Conservation (phyloP, 148 eudicot species). For the Camellia japonica region DNA sequence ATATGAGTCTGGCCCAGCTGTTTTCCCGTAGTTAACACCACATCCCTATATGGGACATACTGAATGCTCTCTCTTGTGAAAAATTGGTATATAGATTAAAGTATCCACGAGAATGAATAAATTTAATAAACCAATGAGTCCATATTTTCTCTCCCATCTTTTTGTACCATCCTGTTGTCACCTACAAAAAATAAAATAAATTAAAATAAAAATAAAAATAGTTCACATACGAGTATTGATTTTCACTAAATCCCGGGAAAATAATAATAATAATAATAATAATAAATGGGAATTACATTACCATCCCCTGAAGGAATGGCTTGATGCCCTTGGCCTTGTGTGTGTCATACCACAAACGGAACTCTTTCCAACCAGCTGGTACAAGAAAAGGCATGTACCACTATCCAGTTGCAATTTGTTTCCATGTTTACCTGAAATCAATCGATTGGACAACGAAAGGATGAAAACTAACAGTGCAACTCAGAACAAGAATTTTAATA, state of each 20-base stretch:
- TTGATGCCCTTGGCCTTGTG: constrained; percentile 81
- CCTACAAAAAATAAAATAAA: constrained; percentile 44
- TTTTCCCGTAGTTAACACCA: constrained; percentile 85
- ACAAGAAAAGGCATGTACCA: constrained; percentile 69
- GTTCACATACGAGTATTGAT: not conserved
- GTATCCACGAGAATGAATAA: constrained; percentile 76
- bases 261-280: not conserved
- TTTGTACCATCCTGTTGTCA: constrained; percentile 95
- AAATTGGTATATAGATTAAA: constrained; percentile 84
- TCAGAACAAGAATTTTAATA: not conserved
- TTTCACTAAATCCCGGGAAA: not conserved
- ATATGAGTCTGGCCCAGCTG: constrained; percentile 89
- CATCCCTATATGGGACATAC: constrained; percentile 82
- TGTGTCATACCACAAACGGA: constrained; percentile 87
- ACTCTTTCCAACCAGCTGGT: constrained; percentile 98
- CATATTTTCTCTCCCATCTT: constrained; percentile 91
- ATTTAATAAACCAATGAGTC: constrained; percentile 99
- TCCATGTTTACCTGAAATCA: constrained; percentile 79
- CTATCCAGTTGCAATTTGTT: constrained; percentile 74
- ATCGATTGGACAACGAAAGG: constrained; percentile 10
- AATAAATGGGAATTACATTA: constrained; percentile 24
- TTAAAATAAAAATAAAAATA: not conserved
- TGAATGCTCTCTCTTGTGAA: constrained; percentile 69
- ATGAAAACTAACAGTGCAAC: not conserved
- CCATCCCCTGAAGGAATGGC: constrained; percentile 94